These are phyloP conservation scores for Zizania latifolia DNA, from an alignment of 176 grass and related monocot species.

Conservation along the genomic window DNA sequence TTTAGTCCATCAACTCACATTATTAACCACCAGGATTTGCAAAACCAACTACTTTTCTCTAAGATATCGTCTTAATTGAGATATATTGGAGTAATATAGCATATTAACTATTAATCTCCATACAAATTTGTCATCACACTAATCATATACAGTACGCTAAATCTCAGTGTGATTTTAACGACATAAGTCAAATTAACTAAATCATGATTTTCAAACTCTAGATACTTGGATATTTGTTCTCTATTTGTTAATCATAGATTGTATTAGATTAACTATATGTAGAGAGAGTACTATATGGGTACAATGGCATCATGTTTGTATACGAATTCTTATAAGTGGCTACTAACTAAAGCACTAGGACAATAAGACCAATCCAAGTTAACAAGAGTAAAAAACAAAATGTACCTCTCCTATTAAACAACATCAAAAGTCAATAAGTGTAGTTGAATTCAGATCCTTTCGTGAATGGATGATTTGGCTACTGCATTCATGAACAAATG, in stretches of 20 bases:
- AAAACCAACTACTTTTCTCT: not conserved
- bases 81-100: not conserved
- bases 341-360: not conserved
- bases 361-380: not conserved
- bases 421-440: not conserved
- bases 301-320: not conserved
- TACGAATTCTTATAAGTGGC: not conserved
- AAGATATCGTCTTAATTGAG: not conserved
- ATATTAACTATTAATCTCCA: not conserved
- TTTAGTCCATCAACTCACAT: too few species aligned
- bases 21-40: too few species aligned
- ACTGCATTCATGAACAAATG: constrained; percentile 7
- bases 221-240: not conserved
- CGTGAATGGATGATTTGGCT: not conserved
- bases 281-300: not conserved
- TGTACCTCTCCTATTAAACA: not conserved
- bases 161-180: not conserved
- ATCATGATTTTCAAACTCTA: not conserved
- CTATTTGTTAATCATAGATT: not conserved
- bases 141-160: not conserved
- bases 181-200: not conserved
- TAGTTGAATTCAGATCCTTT: not conserved
- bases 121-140: not conserved
- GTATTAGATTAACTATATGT: not conserved
- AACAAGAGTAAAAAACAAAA: constrained; percentile 17